A percentile compares a stretch with the other conserved stretches of the same genome.
Conservation (phyloP, 768 basidiomycete genomes). For the Clathrus columnatus region DNA sequence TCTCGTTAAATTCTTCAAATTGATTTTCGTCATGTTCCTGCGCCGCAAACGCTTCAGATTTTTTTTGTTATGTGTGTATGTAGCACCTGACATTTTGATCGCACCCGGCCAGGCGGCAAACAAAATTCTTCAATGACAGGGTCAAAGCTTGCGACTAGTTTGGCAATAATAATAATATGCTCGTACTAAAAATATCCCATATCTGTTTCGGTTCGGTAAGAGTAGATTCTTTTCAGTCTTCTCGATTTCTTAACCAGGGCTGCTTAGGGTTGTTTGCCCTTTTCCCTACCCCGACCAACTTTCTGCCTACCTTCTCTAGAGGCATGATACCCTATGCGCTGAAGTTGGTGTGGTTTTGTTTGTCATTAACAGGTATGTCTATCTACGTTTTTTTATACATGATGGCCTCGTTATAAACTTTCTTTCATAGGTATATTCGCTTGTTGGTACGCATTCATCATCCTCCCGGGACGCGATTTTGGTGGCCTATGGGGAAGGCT, state of each 20-base stretch:
- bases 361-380: constrained; percentile 43
- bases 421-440: constrained; percentile 35
- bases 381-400: not conserved
- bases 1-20: too few relatives aligned
- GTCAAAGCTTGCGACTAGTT: not conserved
- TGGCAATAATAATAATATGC: not conserved
- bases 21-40: too few relatives aligned
- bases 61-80: too few relatives aligned
- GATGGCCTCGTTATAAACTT: not conserved
- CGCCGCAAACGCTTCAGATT: too few relatives aligned
- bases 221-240: too few relatives aligned
- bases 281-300: not conserved
- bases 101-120: not conserved
- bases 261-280: not conserved
- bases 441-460: constrained; percentile 40
- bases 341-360: constrained; percentile 48
- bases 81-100: not conserved
- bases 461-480: constrained; percentile 34
- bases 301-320: not conserved
- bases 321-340: constrained; percentile 50
- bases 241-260: too few relatives aligned
- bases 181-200: too few relatives aligned
- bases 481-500: constrained; percentile 40
- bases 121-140: not conserved
- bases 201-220: too few relatives aligned